Percentiles rank a stretch among this genome's conserved stretches.
phyloP scores from a whole-genome alignment of 148 eudicot genomes.

The Arctostaphylos glauca region DNA sequence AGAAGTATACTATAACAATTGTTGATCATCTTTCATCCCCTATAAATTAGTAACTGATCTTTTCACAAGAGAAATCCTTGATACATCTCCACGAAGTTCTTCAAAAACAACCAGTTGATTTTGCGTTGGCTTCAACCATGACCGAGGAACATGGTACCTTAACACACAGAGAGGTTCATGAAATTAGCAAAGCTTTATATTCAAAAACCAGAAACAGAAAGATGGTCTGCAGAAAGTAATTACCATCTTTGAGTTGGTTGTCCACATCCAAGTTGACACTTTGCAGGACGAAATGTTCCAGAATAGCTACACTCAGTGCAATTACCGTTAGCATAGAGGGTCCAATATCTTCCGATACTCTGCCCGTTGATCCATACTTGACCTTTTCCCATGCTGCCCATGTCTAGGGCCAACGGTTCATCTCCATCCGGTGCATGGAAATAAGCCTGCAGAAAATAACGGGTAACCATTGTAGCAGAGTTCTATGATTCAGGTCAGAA shows the following conservation, averaged over 20 bases:
- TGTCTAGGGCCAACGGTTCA: slow-evolving; percentile 76
- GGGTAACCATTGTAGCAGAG: not conserved
- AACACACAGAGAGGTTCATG: not conserved
- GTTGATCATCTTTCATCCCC: not conserved
- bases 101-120: slow-evolving; percentile 47
- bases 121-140: slow-evolving; percentile 43
- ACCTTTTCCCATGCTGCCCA: slow-evolving; percentile 84
- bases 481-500: not conserved
- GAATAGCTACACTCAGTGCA: slow-evolving; percentile 62
- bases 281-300: slow-evolving; percentile 52
- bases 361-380: slow-evolving; percentile 89
- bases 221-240: not conserved
- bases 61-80: slow-evolving; percentile 37
- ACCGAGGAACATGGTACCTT: slow-evolving; percentile 61
- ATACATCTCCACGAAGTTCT: slow-evolving; percentile 48
- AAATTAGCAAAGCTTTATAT: not conserved
- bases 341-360: slow-evolving; percentile 86
- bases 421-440: slow-evolving; percentile 69
- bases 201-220: not conserved
- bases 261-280: slow-evolving; percentile 81
- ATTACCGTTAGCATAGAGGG: slow-evolving; percentile 50
- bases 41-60: slow-evolving; percentile 25
- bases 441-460: slow-evolving; percentile 46
- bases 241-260: slow-evolving; percentile 92
- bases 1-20: not conserved